Percentiles rank a stretch among this genome's conserved stretches.
These are phyloP conservation scores for Saccharomycopsis sp. DNA, from an alignment of 805 yeast genomes.

Conservation along the genomic window DNA sequence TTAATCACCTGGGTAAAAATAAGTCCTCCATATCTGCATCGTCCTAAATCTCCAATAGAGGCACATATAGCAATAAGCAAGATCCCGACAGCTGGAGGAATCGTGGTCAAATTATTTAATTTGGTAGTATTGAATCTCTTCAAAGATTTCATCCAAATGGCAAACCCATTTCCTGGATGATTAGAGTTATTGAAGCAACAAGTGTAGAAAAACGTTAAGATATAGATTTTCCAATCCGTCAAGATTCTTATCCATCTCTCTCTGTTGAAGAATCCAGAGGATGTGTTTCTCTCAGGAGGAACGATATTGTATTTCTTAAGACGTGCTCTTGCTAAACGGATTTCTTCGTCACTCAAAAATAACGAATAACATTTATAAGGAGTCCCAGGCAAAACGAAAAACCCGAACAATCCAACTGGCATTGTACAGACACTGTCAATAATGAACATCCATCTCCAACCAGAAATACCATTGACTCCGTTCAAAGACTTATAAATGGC, in stretches of 20 bases:
- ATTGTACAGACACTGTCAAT: slow-evolving; percentile 56
- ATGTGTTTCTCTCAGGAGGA: slow-evolving; percentile 23
- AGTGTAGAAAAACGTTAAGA: slow-evolving; percentile 44
- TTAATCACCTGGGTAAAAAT: slow-evolving; percentile 46
- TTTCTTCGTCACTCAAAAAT: slow-evolving; percentile 51
- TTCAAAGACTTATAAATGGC: slow-evolving; percentile 41
- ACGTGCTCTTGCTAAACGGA: slow-evolving; percentile 43
- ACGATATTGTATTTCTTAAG: slow-evolving; percentile 32
- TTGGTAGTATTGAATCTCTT: slow-evolving; percentile 34
- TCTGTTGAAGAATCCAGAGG: slow-evolving; percentile 33
- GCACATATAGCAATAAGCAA: slow-evolving; percentile 25
- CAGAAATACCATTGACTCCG: slow-evolving; percentile 47
- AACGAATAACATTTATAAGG: slow-evolving; percentile 53
- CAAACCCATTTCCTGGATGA: slow-evolving; percentile 44
- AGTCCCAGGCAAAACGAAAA: slow-evolving; percentile 50
- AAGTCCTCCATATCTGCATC: slow-evolving; percentile 50
- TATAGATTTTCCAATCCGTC: slow-evolving; percentile 52
- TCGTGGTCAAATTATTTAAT: slow-evolving; percentile 42
- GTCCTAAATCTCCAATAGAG: slow-evolving; percentile 41
- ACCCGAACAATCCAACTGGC: slow-evolving; percentile 40
- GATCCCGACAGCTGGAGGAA: slow-evolving; percentile 52
- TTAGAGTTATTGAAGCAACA: slow-evolving; percentile 54
- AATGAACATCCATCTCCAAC: slow-evolving; percentile 74
- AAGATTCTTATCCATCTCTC: slow-evolving; percentile 48
- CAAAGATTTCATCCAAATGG: slow-evolving; percentile 44